phyloP scores from a whole-genome alignment of 495 filamentous ascomycete species.

The Aspergillus indologenus region DNA sequence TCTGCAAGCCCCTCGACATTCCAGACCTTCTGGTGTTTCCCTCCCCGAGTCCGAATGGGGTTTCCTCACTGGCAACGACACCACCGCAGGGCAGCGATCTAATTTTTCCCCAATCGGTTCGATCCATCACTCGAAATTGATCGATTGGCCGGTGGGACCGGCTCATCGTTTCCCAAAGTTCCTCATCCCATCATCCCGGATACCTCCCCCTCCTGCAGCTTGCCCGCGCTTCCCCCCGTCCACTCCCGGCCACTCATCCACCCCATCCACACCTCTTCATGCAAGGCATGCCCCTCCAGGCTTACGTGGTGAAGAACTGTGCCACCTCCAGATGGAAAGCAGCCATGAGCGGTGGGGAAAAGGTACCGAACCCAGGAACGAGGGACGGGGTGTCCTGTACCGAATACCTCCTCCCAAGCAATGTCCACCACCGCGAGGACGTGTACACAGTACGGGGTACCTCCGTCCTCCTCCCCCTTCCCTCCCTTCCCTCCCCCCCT shows the following conservation, averaged over 20 bases:
- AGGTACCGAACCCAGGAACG: background rate
- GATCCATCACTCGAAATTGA: background rate
- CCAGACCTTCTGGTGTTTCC: no score
- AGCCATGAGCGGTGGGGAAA: background rate
- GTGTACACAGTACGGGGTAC: background rate
- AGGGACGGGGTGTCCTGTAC: background rate
- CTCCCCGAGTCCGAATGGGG: no score
- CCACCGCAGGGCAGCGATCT: no score
- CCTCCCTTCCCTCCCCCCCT: background rate
- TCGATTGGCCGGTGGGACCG: conserved; percentile 3
- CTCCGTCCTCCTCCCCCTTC: background rate
- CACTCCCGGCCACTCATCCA: background rate
- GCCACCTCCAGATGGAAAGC: no score
- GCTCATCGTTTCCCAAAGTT: background rate
- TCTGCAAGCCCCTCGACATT: conserved; percentile 5
- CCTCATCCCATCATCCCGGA: conserved; percentile 16
- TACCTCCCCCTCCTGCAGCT: conserved; percentile 10
- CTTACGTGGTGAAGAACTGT: conserved; percentile 7
- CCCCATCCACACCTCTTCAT: conserved; percentile 4
- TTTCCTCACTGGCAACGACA: no score
- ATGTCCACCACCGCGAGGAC: no score
- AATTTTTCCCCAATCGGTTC: background rate
- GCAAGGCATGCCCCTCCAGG: background rate
- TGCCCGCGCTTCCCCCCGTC: background rate
- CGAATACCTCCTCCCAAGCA: background rate